Evolutionary conservation across 768 basidiomycete species (phyloP).

Genomic region (Mycena rebaudengoi): DNA sequence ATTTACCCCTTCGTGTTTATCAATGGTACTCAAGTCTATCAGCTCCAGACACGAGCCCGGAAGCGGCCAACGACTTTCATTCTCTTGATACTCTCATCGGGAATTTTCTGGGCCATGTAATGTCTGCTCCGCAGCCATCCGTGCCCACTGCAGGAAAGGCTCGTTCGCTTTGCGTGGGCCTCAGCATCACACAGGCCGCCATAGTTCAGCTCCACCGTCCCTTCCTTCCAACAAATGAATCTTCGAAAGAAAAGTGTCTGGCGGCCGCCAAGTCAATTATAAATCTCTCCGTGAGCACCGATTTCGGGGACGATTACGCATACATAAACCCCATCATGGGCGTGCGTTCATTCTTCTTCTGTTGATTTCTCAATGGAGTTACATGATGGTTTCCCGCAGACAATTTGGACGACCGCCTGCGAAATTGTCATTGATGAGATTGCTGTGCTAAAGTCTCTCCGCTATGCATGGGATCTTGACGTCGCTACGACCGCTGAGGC

Average conservation of each 20-base stretch:
- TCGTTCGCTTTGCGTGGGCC: slow-evolving; percentile 37
- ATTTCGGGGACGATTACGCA: slow-evolving; percentile 21
- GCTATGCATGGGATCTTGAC: too few species aligned
- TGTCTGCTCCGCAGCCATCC: slow-evolving; percentile 12
- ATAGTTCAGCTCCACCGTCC: slow-evolving; percentile 45
- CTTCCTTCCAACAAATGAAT: slow-evolving; percentile 32
- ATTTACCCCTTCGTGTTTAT: background rate
- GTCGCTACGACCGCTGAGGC: too few species aligned
- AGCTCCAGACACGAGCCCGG: slow-evolving; percentile 9
- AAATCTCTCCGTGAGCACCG: slow-evolving; percentile 25
- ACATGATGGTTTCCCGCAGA: background rate
- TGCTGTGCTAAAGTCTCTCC: background rate
- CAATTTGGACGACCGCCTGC: slow-evolving; percentile 8
- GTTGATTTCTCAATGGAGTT: background rate
- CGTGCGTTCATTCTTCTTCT: slow-evolving; percentile 28
- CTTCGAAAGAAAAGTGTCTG: slow-evolving; percentile 31
- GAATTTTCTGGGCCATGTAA: slow-evolving; percentile 26
- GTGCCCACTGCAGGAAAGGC: slow-evolving; percentile 6
- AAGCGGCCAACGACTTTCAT: slow-evolving; percentile 20
- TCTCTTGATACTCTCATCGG: slow-evolving; percentile 33
- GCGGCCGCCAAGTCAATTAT: slow-evolving; percentile 28
- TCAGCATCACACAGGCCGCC: slow-evolving; percentile 46
- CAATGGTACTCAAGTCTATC: background rate
- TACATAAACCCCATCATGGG: slow-evolving; percentile 42
- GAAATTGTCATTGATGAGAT: slow-evolving; percentile 12